Evolutionary conservation across 768 basidiomycete genomes (phyloP), one percentile per base, ranked within the genome.

Genomic region (Phylloporus scabripes): DNA sequence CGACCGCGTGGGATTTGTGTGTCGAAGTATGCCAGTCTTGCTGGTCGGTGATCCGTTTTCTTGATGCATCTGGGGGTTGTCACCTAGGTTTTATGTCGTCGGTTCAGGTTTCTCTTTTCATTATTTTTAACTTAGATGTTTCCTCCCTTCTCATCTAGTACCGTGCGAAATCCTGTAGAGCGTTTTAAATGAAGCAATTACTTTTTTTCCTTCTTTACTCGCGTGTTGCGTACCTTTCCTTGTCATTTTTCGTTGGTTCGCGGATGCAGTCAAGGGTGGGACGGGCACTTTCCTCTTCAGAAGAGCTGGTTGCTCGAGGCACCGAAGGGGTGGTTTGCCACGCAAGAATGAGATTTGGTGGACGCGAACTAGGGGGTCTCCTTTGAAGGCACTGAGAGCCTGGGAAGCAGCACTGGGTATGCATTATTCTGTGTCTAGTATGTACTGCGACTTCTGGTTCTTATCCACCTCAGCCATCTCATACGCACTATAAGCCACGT

Each of bases 251-350:
- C 41, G 26, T 32, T n/a, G 40, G 55, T 55, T 31, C 29, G 34
- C 31, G 5, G 20, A n/a, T 7, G 46, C 15, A 17, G 50, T 28
- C 26, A 28, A 49, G 58, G 49, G 20, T 46, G 48, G 34, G 55
- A 10, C 37, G 20, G 52, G 56, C 31, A n/a, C 63, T 60, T 64
- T 64, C 62, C 56, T 65, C 63, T 62, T 55, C 53, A 53, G 38
- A 56, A 58, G 62, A 44, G 58, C 50, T 4, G 7, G 32, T 42
- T 38, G 53, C 63, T 51, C 58, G 38, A 62, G 63, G 63, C 54
- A 48, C 49, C 21, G 58, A 62, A 49, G 62, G 53, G 63, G 60
- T 64, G 62, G 63, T 65, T 64, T 65, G 54, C 52, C 63, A 31
- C 55, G 59, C 60, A 54, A 65, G 52, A 63, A 38, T 17, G 26